Evolutionary conservation across 257 asterid species (phyloP).

Genomic region (Linaria vulgaris): DNA sequence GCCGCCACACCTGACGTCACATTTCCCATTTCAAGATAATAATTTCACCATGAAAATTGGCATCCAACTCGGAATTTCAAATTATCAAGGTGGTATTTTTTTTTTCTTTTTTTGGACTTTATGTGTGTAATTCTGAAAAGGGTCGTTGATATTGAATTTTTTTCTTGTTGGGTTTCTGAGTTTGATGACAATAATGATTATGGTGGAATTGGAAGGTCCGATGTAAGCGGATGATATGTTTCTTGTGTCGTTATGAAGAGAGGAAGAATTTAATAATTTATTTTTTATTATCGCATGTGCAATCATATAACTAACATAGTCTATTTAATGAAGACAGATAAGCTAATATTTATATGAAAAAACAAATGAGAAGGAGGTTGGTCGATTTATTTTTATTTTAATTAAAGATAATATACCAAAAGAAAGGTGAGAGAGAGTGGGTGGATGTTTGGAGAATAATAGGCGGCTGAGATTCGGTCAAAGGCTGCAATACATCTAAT

Average conservation of each 20-base stretch:
- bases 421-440: constrained; percentile 20
- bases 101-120: neutral
- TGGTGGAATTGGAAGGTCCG: constrained; percentile 59
- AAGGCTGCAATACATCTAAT: constrained; percentile 49
- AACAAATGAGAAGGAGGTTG: neutral
- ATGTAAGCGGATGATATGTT: constrained; percentile 59
- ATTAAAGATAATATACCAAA: neutral
- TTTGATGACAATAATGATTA: constrained; percentile 29
- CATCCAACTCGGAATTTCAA: too few species aligned
- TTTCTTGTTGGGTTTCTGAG: constrained; percentile 18
- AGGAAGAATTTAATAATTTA: too few species aligned
- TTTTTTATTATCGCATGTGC: too few species aligned
- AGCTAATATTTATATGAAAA: too few species aligned
- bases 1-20: constrained; percentile 96
- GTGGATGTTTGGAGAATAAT: constrained; percentile 20
- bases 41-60: constrained; percentile 25
- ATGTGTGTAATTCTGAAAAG: neutral
- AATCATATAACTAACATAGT: too few species aligned
- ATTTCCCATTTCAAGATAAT: constrained; percentile 65
- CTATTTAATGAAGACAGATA: too few species aligned
- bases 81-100: constrained; percentile 25
- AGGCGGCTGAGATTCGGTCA: constrained; percentile 73
- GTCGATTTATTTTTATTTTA: neutral
- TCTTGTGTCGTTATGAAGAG: constrained; percentile 21
- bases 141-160: neutral